A percentile compares a stretch with the other conserved stretches of the same genome.
phyloP scores from a whole-genome alignment of 2,329 filamentous ascomycete genomes.

The Diaporthe citriasiana region DNA sequence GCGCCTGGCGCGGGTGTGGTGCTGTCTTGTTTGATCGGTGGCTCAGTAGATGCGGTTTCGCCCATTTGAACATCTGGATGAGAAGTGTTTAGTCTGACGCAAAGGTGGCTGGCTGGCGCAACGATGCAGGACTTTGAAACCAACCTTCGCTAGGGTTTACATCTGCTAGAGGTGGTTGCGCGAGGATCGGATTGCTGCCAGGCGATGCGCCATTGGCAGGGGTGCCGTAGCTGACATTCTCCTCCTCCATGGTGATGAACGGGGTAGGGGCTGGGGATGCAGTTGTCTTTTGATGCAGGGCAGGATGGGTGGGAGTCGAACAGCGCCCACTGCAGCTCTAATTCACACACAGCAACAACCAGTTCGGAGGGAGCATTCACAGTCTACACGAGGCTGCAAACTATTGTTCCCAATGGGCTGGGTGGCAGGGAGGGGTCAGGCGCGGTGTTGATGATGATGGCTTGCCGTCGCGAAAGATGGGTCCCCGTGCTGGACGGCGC shows the following conservation, averaged over 20 bases:
- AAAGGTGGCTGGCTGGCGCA: not conserved
- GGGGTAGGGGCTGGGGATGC: slow-evolving; percentile 44
- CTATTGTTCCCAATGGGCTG: not conserved
- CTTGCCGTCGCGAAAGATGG: slow-evolving; percentile 41
- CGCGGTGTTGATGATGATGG: slow-evolving; percentile 34
- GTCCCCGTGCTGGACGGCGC: slow-evolving; percentile 37
- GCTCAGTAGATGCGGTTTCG: slow-evolving; percentile 62
- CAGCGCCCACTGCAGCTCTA: slow-evolving; percentile 33
- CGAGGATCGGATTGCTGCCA: slow-evolving; percentile 67
- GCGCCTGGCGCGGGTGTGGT: slow-evolving; percentile 69
- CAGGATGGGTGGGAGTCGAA: slow-evolving; percentile 5
- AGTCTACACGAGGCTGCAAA: slow-evolving; percentile 10
- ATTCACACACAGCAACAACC: slow-evolving; percentile 33
- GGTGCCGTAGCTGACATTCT: slow-evolving; percentile 69
- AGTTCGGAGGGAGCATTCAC: slow-evolving; percentile 3
- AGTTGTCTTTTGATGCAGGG: slow-evolving; percentile 12
- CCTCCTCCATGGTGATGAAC: slow-evolving; percentile 69
- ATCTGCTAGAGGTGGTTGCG: slow-evolving; percentile 67
- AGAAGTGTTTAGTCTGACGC: not conserved
- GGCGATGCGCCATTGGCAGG: slow-evolving; percentile 70
- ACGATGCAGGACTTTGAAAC: slow-evolving; percentile 34
- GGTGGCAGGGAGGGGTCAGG: slow-evolving; percentile 26
- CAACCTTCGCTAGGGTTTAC: slow-evolving; percentile 62
- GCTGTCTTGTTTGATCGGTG: slow-evolving; percentile 72
- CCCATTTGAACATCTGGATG: slow-evolving; percentile 74